Base-by-base conservation (phyloP, 2,329 filamentous ascomycete species). In the Aureobasidium melanogenum region DNA sequence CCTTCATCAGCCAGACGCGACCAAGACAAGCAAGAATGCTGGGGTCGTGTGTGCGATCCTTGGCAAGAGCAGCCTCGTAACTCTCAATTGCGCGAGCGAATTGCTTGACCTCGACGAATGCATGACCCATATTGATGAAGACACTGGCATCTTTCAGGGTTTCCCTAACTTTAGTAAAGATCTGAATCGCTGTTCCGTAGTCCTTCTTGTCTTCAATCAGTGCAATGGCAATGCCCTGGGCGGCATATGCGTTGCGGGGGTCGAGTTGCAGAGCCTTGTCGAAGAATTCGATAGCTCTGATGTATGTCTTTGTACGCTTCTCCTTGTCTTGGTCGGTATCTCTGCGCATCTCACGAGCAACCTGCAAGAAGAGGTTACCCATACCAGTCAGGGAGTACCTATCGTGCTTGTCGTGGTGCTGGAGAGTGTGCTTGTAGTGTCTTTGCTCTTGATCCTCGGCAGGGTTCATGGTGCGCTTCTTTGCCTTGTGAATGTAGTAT, bases 221-320 rank as follows among this genome's bases (percentile, higher is more conserved):
- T 9, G 93, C 92, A 70, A 99, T 97, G 15, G 90, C 94, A 66
- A 99, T 86, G 63, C 95, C 94, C 72, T 99, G 94, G 1, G 94
- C 94, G 8, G 95, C 95, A 72, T 96, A 96, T 0, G 94, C 93
- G 67, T 97, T 99, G 76, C 88, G 91, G 0, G 91, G 86, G 69
- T 99, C 94, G n/a, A 99, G 79, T 65, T 95, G 91, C 24, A 99
- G 79, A 5, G 93, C 93, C 76, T 99, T 99, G 72, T 97, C 94
- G 68, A 97, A 99, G 75, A 99, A 99, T 72, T 99, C 95, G 12
- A 97, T 92, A 0, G 94, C 92, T 67, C 93, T 91, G 71, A 87
- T 85, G 71, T 97, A 99, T 64, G 86, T 88, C 67, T 88, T 89
- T 62, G 87, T 88, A 58, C 92, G 87, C 77, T 95, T 96, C 69